Conservation (phyloP, 805 yeast genomes). For the Pichia insulana region DNA sequence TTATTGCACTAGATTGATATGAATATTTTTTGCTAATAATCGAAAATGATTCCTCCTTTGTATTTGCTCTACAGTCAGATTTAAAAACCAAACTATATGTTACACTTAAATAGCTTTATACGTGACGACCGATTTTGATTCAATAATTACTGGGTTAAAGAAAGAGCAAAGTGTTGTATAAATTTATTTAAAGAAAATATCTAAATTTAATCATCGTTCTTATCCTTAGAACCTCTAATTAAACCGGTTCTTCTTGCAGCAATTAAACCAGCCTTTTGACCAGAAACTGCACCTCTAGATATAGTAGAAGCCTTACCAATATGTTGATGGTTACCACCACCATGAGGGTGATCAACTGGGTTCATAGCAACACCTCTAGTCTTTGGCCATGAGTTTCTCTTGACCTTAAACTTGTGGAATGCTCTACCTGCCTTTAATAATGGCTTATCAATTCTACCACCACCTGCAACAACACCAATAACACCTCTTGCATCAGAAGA, state of each 20-base stretch:
- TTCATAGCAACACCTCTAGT: conserved; percentile 99
- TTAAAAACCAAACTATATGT: too few species aligned
- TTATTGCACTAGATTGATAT: background rate
- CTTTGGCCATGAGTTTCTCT: conserved; percentile 99
- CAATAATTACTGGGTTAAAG: conserved; percentile 8
- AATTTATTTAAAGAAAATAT: conserved; percentile 8
- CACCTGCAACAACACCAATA: conserved; percentile 99
- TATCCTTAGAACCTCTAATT: conserved; percentile 95
- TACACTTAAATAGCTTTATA: too few species aligned
- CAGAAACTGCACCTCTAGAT: conserved; percentile 98
- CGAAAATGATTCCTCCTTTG: background rate
- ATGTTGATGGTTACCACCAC: conserved; percentile 99
- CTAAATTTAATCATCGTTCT: conserved; percentile 27
- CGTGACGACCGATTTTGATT: too few species aligned
- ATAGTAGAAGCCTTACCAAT: conserved; percentile 99
- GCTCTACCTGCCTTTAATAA: conserved; percentile 99
- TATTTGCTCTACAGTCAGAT: background rate
- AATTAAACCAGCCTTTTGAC: conserved; percentile 99
- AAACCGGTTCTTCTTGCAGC: conserved; percentile 99
- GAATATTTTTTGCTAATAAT: background rate
- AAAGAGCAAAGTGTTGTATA: conserved; percentile 7
- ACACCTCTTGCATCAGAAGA: conserved; percentile 98
- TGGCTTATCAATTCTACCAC: conserved; percentile 99
- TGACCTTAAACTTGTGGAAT: conserved; percentile 98
- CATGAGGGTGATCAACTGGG: conserved; percentile 99